Base-by-base conservation (phyloP, 1,284 basidiomycete species). In the Ustilago trichophora region DNA sequence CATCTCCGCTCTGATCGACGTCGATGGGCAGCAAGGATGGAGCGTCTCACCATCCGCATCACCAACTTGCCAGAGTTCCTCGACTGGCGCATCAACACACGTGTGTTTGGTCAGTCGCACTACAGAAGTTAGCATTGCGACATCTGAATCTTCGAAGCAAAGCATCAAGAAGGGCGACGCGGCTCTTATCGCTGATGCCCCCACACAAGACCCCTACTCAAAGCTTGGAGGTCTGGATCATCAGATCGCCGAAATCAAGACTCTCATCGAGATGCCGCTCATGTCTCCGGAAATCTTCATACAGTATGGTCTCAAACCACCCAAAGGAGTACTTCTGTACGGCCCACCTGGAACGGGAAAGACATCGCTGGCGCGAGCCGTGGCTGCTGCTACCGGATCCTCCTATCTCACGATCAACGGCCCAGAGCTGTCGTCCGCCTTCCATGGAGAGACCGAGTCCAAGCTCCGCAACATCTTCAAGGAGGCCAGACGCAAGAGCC, bases 391-490 rank as follows among this genome's bases (percentile, higher is more conserved):
- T 3, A 64, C 73, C 11, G 63, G 68, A 5, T 75, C 73, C 9
- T 67, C 74, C 4, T 72, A 73, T n/a, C 62, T 75, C 43, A 75
- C 58, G 16, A 90, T 98, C 78, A 95, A 96, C 71, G 96, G 96
- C 0, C 92, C 96, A 3, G 93, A 97, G 80, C 87, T 98, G 15
- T 92, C 91, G 0, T 93, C 91, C 12, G 91, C 93, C 0, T 98
- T 92, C 78, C 95, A 98, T 76, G 95, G 95, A 35, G 95, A 98
- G 84, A 97, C 94, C 1, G 95, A 98, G 81, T 88, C 91, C 4
- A 88, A 90, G 60, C 85, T 99, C 16, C 88, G 95, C 16, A 89
- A 90, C 19, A 89, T 98, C 0, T 99, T 98, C 81, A 86, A 86
- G 22, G 88, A 93, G 72, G 96, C 96, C 0, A 87, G 88, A 45